Percentiles rank a stretch among this genome's conserved stretches.
phyloP scores from a whole-genome alignment of 345 rosid genomes.

The Salix arbutifolia region DNA sequence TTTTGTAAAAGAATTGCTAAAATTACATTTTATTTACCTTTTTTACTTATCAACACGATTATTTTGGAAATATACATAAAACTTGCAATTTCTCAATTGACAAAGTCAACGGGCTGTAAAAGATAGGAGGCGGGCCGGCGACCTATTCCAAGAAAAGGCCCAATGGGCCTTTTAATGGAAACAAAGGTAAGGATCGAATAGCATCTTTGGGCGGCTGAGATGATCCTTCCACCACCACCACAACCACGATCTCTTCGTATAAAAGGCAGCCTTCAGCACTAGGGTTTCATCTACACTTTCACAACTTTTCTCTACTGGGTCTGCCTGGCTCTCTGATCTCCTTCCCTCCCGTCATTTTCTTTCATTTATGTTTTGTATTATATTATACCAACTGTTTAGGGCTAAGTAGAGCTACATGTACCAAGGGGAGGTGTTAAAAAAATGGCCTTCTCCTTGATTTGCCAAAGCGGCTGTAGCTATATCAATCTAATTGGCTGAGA shows the following conservation, averaged over 20 bases:
- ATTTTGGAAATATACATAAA: too few relatives aligned
- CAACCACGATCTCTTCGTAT: neutral
- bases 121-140: too few relatives aligned
- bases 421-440: slow-evolving; percentile 47
- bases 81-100: too few relatives aligned
- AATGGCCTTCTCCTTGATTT: slow-evolving; percentile 50
- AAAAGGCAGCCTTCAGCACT: neutral
- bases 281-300: neutral
- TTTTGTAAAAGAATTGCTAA: too few relatives aligned
- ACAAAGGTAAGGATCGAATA: neutral
- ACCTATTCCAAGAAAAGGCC: too few relatives aligned
- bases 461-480: slow-evolving; percentile 74
- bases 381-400: neutral
- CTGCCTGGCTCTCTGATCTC: too few relatives aligned
- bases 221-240: neutral
- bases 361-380: too few relatives aligned
- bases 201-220: neutral
- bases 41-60: too few relatives aligned
- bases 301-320: too few relatives aligned
- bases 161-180: neutral
- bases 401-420: slow-evolving; percentile 48
- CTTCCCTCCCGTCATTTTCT: too few relatives aligned
- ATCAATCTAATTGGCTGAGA: slow-evolving; percentile 30
- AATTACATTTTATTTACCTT: too few relatives aligned
- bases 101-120: too few relatives aligned